Evolutionary conservation across 345 rosid genomes (phyloP), one percentile per base, ranked within the genome.

Genomic region (Clausena lansium): DNA sequence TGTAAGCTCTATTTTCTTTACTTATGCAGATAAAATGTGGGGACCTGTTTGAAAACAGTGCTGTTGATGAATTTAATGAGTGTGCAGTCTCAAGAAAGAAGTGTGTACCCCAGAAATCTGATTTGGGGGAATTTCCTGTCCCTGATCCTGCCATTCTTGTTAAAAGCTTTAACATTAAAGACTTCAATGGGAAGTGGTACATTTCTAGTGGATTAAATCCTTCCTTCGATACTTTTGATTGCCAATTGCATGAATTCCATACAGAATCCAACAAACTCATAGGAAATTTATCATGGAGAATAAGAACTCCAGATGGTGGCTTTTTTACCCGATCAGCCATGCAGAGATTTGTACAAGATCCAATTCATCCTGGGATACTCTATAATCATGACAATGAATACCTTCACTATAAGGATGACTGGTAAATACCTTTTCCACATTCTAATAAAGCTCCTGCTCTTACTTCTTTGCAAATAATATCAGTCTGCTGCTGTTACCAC

Each of bases 401-500:
- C 78, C 99, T 96, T 78, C 97, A 92, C 80, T 92, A 93, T 84
- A 89, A 96, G 90, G 98, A 96, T 82, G 98, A 93, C 88, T 93
- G 99, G 98, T 93, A 91, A 84, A 13, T 68, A 33, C 66, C 28
- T 63, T 4, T 30, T 63, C 15, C 30, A 9, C 59, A 9, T 45
- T 63, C 70, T 45, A 11, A 45, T 63, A 47, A 47, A 30, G 45
- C 76, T 63, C 2, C 9, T n/a, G 32, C 7, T 28, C 11, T 19
- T 30, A 47, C 58, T 60, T 9, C 59, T 75, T 20, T 50, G 39
- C 47, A 20, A 30, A 6, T 30, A 45, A 28, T 47, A 30, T 75
- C 70, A 2, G 70, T 60, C 67, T 28, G 32, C 70, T 47, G 70
- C 58, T 54, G 32, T 54, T 32, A 19, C 28, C 8, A 28, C 62